Evolutionary conservation across 352 stramenopile genomes (phyloP), one percentile per base, ranked within the genome.

Genomic region (Globisporangium radiosum): DNA sequence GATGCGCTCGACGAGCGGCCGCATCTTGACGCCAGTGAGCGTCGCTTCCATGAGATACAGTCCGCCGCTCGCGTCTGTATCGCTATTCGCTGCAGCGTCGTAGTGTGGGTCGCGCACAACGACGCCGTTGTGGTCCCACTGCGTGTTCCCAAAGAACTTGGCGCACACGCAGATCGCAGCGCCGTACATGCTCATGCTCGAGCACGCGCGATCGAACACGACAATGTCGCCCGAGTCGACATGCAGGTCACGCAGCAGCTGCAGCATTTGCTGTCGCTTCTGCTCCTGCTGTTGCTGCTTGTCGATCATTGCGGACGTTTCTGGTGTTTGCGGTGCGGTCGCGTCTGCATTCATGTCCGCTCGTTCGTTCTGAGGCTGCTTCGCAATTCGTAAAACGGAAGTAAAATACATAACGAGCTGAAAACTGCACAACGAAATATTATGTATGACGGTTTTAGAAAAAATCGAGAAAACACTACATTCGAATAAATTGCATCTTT

Each of bases 121-220:
- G 19, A 93, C 80, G 48, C 86, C 86, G 62, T 91, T 95, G 70
- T 94, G 86, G 66, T 95, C 86, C 81, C 83, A 95, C 39, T 80
- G 81, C 45, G 86, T 94, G 47, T 79, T 69, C 13, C 84, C 84
- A 49, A 92, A 89, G 50, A 92, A 72, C 66, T 95, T 95, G 52
- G 86, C 81, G 53, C 76, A 86, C 5, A 70, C 70, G 63, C 84
- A 95, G 62, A 95, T 90, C 47, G 78, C 65, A 19, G 68, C 82
- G 57, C 86, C 86, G 66, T 94, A 95, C 45, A 85, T 49, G 38
- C 69, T 83, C 86, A 94, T 95, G 60, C 62, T 52, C 17, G 73
- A 60, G 65, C 86, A 95, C 48, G 79, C 75, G 53, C 86, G 86
- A 69, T 93, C 81, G 59, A 95, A 95, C 8, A 94, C 63, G 38